Evolutionary conservation across 768 basidiomycete species (phyloP).

Genomic region (Mycena polygramma): DNA sequence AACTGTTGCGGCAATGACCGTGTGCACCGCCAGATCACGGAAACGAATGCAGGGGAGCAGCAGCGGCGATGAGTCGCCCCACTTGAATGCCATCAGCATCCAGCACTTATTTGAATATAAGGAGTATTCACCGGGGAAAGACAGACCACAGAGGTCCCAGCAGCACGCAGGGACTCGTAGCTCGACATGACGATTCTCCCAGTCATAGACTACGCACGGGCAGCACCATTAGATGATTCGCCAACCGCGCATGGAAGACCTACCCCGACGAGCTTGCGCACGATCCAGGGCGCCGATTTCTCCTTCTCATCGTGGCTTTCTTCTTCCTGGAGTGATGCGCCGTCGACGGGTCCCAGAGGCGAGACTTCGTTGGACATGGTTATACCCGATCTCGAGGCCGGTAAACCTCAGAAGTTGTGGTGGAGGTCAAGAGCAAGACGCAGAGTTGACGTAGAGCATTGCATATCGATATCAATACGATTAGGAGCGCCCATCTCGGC

Average conservation of each 20-base stretch:
- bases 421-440: constrained; percentile 49
- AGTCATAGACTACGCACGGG: constrained; percentile 63
- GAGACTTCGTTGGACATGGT: constrained; percentile 46
- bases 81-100: constrained; percentile 48
- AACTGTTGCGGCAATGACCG: constrained; percentile 72
- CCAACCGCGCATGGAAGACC: not conserved
- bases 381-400: not conserved
- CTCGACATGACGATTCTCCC: constrained; percentile 75
- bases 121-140: constrained; percentile 66
- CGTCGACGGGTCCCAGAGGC: constrained; percentile 64
- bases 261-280: constrained; percentile 74
- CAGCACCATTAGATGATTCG: not conserved
- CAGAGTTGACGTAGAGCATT: not conserved
- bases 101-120: not conserved
- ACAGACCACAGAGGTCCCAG: constrained; percentile 70
- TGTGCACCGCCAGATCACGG: constrained; percentile 72
- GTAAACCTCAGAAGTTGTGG: constrained; percentile 24
- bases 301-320: constrained; percentile 60
- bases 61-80: constrained; percentile 75
- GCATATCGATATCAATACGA: not conserved
- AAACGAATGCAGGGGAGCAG: constrained; percentile 75
- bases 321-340: constrained; percentile 53
- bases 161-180: constrained; percentile 71
- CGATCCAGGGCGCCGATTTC: constrained; percentile 71
- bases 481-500: constrained; percentile 5